phyloP scores from a whole-genome alignment of 164 flowering plant genomes.

The Houttuynia cordata region DNA sequence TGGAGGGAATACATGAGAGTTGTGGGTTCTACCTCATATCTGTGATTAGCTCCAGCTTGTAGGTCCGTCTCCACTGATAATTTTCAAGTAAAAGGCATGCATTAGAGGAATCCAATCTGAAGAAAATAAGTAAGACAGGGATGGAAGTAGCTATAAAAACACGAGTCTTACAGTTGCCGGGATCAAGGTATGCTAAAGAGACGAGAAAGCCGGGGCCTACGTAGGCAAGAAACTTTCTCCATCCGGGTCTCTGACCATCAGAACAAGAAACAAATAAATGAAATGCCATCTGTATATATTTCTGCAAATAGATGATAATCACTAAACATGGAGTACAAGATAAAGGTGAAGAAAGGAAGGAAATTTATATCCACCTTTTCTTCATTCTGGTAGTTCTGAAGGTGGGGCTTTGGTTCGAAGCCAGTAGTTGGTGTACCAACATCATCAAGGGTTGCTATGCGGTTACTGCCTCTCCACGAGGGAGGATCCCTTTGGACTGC shows the following conservation, averaged over 20 bases:
- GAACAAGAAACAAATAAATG: not conserved
- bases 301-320: not conserved
- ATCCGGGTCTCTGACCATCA: slow-evolving; percentile 24
- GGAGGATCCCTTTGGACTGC: no score
- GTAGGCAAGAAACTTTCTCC: slow-evolving; percentile 43
- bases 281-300: not conserved
- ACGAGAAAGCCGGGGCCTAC: slow-evolving; percentile 89
- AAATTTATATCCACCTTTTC: not conserved
- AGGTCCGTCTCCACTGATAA: slow-evolving; percentile 76
- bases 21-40: slow-evolving; percentile 50
- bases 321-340: not conserved
- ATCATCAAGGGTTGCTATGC: no score
- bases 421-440: no score
- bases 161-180: slow-evolving; percentile 47
- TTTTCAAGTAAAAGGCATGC: not conserved
- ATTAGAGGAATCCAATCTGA: no score
- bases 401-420: no score
- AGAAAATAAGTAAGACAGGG: slow-evolving; percentile 1
- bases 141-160: slow-evolving; percentile 5
- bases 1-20: no score
- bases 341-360: slow-evolving; percentile 2
- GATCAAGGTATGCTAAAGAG: slow-evolving; percentile 69
- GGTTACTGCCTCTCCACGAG: no score
- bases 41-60: slow-evolving; percentile 71
- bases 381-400: not conserved